A percentile compares a stretch with the other conserved stretches of the same genome.
Conservation (phyloP, 1,284 basidiomycete genomes). For the Phylloporus sp. region DNA sequence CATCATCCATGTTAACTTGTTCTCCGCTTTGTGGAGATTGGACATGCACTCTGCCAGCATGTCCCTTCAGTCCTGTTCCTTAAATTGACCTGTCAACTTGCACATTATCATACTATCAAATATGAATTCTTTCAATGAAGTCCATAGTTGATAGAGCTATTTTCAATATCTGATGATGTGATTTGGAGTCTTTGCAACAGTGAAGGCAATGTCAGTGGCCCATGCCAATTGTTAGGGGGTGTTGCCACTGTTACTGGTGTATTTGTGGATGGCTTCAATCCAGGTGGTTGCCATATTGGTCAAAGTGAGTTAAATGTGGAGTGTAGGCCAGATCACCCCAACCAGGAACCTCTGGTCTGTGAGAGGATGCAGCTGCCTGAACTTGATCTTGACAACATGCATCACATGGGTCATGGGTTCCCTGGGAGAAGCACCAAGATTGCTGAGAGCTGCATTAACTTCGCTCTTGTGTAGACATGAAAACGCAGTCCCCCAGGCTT, state of each 20-base stretch:
- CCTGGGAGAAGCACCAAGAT: constrained; percentile 30
- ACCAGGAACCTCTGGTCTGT: constrained; percentile 50
- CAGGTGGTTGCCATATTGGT: constrained; percentile 37
- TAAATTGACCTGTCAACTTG: constrained; percentile 19
- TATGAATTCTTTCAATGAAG: constrained; percentile 40
- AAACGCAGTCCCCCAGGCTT: constrained; percentile 53
- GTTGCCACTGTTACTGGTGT: constrained; percentile 11
- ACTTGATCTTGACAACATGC: constrained; percentile 42
- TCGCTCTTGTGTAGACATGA: constrained; percentile 47
- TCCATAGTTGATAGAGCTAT: constrained; percentile 43
- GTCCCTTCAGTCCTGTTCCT: constrained; percentile 9
- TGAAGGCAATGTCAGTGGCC: constrained; percentile 44
- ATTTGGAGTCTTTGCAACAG: constrained; percentile 41
- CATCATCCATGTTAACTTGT: constrained; percentile 10
- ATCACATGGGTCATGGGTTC: constrained; percentile 47
- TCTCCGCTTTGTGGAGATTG: neutral
- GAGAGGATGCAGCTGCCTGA: constrained; percentile 50
- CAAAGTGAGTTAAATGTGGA: constrained; percentile 48
- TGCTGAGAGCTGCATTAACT: constrained; percentile 30
- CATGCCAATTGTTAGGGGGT: constrained; percentile 36
- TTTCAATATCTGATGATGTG: constrained; percentile 43
- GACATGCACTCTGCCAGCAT: constrained; percentile 15
- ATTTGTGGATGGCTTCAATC: constrained; percentile 22
- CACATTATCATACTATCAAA: constrained; percentile 37
- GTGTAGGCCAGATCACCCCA: constrained; percentile 49